phyloP scores from a whole-genome alignment of 2,329 filamentous ascomycete genomes.

The Bipolaris cookei region DNA sequence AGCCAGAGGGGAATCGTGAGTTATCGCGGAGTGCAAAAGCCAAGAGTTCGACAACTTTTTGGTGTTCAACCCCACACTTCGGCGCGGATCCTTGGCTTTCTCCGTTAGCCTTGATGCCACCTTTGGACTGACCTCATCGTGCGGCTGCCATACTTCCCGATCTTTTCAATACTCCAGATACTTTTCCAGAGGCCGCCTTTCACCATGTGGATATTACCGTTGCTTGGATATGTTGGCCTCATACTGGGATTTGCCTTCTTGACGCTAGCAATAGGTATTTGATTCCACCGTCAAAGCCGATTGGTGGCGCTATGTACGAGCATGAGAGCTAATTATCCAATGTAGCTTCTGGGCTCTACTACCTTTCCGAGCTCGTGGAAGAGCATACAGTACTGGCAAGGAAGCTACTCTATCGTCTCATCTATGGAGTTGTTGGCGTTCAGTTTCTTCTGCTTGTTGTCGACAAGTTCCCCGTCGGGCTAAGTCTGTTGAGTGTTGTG shows the following conservation, averaged over 20 bases:
- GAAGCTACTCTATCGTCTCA: constrained; percentile 81
- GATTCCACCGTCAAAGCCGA: background rate
- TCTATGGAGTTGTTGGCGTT: constrained; percentile 78
- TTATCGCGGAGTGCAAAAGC: constrained; percentile 11
- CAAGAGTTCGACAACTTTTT: constrained; percentile 36
- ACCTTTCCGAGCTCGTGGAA: constrained; percentile 96
- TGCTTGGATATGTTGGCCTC: constrained; percentile 88
- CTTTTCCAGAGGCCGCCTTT: constrained; percentile 4
- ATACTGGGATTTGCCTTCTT: constrained; percentile 90
- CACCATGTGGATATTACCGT: constrained; percentile 92
- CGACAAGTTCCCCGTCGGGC: constrained; percentile 81
- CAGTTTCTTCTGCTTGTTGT: constrained; percentile 78
- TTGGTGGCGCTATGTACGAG: background rate
- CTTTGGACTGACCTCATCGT: constrained; percentile 37
- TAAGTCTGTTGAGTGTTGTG: constrained; percentile 75
- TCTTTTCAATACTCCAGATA: constrained; percentile 7
- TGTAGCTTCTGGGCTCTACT: constrained; percentile 93
- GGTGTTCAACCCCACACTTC: constrained; percentile 31
- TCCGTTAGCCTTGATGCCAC: constrained; percentile 31
- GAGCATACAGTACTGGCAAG: constrained; percentile 95
- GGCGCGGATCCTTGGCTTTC: constrained; percentile 19
- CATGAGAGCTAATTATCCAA: constrained; percentile 2
- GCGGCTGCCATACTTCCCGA: constrained; percentile 12
- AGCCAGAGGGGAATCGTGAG: background rate
- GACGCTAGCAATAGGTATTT: constrained; percentile 84